Evolutionary conservation across 352 stramenopile species (phyloP).

Genomic region (Phytopythium ostracodes): DNA sequence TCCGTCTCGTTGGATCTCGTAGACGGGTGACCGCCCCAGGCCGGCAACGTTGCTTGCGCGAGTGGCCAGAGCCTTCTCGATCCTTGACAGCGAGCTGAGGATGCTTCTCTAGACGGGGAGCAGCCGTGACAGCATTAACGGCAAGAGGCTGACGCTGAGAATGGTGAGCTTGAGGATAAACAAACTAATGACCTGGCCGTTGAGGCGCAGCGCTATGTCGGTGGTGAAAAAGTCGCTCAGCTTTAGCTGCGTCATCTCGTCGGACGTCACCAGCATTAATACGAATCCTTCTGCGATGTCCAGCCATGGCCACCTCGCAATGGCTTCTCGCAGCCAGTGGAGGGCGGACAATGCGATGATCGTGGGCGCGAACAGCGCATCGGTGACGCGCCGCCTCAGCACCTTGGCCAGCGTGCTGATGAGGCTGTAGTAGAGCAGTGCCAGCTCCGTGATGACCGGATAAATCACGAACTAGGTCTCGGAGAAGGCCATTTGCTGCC

Average conservation of each 20-base stretch:
- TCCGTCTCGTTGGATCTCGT: conserved; percentile 10
- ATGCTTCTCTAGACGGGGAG: neutral
- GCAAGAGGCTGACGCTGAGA: conserved; percentile 12
- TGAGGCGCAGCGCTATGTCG: conserved; percentile 12
- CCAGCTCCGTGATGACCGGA: conserved; percentile 7
- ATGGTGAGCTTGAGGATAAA: conserved; percentile 11
- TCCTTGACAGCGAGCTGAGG: neutral
- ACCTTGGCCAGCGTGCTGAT: conserved; percentile 11
- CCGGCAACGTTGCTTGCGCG: conserved; percentile 23
- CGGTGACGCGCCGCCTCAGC: conserved; percentile 2
- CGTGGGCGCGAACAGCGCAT: conserved; percentile 8
- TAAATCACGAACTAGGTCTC: conserved; percentile 15
- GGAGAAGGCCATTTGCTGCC: conserved; percentile 1
- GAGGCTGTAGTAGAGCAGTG: conserved; percentile 9
- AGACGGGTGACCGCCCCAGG: conserved; percentile 21
- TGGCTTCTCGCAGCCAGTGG: neutral
- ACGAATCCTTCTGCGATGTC: conserved; percentile 7
- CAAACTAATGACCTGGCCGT: conserved; percentile 9
- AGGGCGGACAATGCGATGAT: neutral
- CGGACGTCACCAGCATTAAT: conserved; percentile 6
- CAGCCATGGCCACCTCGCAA: neutral
- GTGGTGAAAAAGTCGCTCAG: conserved; percentile 12
- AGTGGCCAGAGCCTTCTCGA: conserved; percentile 25
- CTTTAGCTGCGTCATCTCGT: conserved; percentile 6
- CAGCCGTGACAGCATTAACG: conserved; percentile 4